Percentiles rank a stretch among this genome's conserved stretches.
phyloP scores from a whole-genome alignment of 306 rosid species.

The Amphicarpaea edgeworthii region DNA sequence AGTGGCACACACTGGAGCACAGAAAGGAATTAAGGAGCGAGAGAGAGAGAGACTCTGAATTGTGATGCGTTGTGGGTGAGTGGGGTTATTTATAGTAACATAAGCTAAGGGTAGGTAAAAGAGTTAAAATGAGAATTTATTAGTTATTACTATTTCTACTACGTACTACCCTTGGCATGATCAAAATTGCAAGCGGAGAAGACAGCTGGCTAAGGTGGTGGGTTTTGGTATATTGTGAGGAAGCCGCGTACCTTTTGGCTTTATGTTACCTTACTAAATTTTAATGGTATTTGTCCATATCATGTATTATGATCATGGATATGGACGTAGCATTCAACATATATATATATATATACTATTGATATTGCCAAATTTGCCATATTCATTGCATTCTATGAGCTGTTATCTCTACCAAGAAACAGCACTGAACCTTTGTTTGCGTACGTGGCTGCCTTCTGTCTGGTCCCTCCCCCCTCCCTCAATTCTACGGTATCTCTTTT shows the following conservation, averaged over 20 bases:
- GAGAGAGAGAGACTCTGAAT: background rate
- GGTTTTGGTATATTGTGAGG: conserved; percentile 40
- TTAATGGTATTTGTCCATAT: conserved; percentile 37
- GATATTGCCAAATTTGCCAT: conserved; percentile 28
- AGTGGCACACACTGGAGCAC: conserved; percentile 11
- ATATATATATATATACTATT: too few species aligned
- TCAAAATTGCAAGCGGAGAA: conserved; percentile 15
- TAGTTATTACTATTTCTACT: background rate
- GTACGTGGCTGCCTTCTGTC: conserved; percentile 47
- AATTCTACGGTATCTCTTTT: background rate
- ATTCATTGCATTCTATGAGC: conserved; percentile 46
- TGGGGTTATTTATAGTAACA: conserved; percentile 45
- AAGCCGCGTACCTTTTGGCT: conserved; percentile 41
- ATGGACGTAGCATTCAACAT: conserved; percentile 38
- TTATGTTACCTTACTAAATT: background rate
- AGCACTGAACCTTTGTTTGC: conserved; percentile 23
- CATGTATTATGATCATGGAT: conserved; percentile 20
- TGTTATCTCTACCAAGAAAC: conserved; percentile 35
- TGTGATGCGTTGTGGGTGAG: conserved; percentile 9
- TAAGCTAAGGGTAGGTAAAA: conserved; percentile 29
- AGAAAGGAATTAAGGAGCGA: background rate
- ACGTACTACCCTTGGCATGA: too few species aligned
- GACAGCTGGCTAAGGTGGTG: conserved; percentile 50
- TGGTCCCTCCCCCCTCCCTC: background rate
- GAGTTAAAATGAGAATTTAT: conserved; percentile 1